Evolutionary conservation across 2,329 filamentous ascomycete species (phyloP).

Genomic region (Penicillium thymicola): DNA sequence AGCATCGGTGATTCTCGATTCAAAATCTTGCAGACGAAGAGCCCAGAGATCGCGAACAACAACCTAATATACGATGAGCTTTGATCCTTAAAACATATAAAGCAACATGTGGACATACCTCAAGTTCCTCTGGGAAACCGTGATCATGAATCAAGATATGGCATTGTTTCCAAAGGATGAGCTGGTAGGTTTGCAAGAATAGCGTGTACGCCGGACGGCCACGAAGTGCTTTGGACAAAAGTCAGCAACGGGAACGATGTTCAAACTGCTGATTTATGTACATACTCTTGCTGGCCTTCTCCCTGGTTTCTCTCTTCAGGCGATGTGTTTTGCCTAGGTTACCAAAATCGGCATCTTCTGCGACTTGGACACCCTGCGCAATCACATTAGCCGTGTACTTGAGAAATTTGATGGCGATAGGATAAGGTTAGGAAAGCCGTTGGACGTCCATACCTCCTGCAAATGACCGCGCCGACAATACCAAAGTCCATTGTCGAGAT

Average conservation of each 20-base stretch:
- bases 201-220: conserved; percentile 71
- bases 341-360: conserved; percentile 66
- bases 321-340: conserved; percentile 56
- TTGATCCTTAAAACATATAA: not conserved
- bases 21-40: conserved; percentile 62
- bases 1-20: conserved; percentile 42
- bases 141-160: conserved; percentile 67
- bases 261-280: conserved; percentile 4
- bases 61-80: conserved; percentile 32
- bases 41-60: conserved; percentile 84
- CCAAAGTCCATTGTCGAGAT: conserved; percentile 69
- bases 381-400: not conserved
- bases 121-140: conserved; percentile 68
- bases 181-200: conserved; percentile 79
- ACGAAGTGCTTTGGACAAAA: conserved; percentile 43
- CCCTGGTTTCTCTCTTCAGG: conserved; percentile 53
- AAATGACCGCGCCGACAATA: conserved; percentile 80
- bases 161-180: conserved; percentile 79
- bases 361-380: conserved; percentile 43
- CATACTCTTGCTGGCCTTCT: conserved; percentile 52
- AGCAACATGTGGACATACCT: conserved; percentile 46
- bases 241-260: conserved; percentile 45
- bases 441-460: conserved; percentile 59
- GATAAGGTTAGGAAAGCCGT: conserved; percentile 6
- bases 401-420: conserved; percentile 2